Evolutionary conservation across 179 eudicot genomes (phyloP), one percentile per base, ranked within the genome.

Genomic region (Beta macrorhiza): DNA sequence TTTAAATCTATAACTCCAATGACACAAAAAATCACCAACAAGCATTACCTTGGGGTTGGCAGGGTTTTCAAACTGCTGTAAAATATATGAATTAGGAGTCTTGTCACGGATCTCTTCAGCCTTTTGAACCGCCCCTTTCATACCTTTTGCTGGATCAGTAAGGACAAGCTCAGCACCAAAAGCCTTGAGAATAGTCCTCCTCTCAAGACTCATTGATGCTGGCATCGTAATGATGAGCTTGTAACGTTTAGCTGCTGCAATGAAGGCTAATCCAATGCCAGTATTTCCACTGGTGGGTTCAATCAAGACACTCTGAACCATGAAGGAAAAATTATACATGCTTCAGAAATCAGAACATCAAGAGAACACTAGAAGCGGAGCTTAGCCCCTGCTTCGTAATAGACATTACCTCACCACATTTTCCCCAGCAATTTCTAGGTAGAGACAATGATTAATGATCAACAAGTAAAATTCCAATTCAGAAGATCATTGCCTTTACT

Each of bases 281-380:
- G 97, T 93, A 80, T 93, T 92, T 68, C 98, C 97, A 85, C 98
- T 92, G 53, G 97, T 93, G 42, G 98, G 93, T 86, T 94, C 98
- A 80, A 94, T 89, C 14, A 94, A 88, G 84, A 91, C 91, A 69
- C 98, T 94, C 98, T 94, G 62, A 83, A 82, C 52, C 63, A 82
- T 71, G 37, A 47, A 4, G 15, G n/a, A 8, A 69, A 25, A 79
- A 42, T 67, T 75, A 82, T 37, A 79, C 53, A 71, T 22, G 16
- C 22, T 13, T 75, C 78, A 82, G 25, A 25, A 25, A 25, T 25
- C 25, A 25, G 82, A 55, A 58, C 53, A 61, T 13, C 44, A 22
- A 45, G 68, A 52, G 42, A 70, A 73, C 55, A 76, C 58, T 37
- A n/a, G 32, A 15, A 42, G 22, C 68, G 32, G 17, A 61, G 45